Evolutionary conservation across 257 asterid species (phyloP), one percentile per base, ranked within the genome.

Genomic region (Paraleonurus japonicus): DNA sequence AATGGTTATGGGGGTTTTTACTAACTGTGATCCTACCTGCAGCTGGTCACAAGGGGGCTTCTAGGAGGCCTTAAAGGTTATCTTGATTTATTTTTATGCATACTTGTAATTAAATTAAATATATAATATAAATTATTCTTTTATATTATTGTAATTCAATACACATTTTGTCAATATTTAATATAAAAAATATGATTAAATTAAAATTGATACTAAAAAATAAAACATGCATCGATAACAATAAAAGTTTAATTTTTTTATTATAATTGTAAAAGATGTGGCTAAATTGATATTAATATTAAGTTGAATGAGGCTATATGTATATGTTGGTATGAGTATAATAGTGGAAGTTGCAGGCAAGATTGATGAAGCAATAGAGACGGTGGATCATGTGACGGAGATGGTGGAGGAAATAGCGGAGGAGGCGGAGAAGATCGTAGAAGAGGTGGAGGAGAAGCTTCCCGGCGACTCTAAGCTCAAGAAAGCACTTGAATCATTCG

Each of bases 401-500:
- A 55, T 74, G 69, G 88, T 84, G 62, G 89, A 83, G 61, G 91
- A 84, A 69, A 72, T 86, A 41, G 89, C 91, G 7, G 88, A 83
- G 76, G 73, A 81, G 73, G 84, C 84, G 62, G 91, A 84, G 47
- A 69, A 74, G 55, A 55, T 86, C 10, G 75, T 45, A 33, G 89
- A 80, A 47, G 80, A 81, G 51, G 74, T 86, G 60, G 89, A 84
- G 73, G 62, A 57, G 71, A 86, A 83, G 75, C 91, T 86, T 67
- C 91, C 91, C 37, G 77, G 80, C 3, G 82, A 86, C 12, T 81
- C 89, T 3, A 80, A 86, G 81, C 24, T 86, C 1, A 83, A 59
- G 67, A 67, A 80, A 61, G 54, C 81, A 1, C 76, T 86, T 2
- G 83, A 79, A 20, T 77, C 84, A 3, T 65, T 86, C 2, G 91